A percentile compares a stretch with the other conserved stretches of the same genome.
Evolutionary conservation across 1,284 basidiomycete species (phyloP).

Genomic region (Rhodotorula sp.): DNA sequence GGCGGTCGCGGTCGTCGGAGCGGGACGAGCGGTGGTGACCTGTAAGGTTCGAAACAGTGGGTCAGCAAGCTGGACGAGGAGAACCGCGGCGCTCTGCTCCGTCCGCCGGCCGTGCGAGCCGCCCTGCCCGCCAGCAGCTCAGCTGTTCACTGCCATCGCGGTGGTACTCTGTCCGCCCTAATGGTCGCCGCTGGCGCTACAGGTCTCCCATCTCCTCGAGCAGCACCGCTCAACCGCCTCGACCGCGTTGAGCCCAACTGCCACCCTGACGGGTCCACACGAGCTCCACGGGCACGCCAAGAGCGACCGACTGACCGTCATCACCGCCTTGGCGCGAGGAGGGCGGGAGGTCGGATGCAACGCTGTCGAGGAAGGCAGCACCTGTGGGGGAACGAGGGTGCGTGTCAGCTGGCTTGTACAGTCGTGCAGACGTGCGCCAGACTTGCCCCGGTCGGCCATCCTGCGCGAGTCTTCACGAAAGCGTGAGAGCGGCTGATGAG

Average conservation of each 20-base stretch:
- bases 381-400: neutral
- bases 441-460: neutral
- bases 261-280: too few relatives aligned
- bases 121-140: too few relatives aligned
- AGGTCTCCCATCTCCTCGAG: neutral
- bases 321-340: neutral
- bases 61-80: too few relatives aligned
- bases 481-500: neutral
- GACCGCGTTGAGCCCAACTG: neutral
- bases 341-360: slow-evolving; percentile 2
- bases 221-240: neutral
- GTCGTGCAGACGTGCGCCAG: neutral
- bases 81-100: too few relatives aligned
- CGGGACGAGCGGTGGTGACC: neutral
- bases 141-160: too few relatives aligned
- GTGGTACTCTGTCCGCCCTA: too few relatives aligned
- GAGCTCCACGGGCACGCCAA: neutral
- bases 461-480: neutral
- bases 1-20: slow-evolving; percentile 1
- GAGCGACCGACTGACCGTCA: neutral
- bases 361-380: slow-evolving; percentile 10
- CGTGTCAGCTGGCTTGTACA: too few relatives aligned
- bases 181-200: too few relatives aligned
- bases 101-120: too few relatives aligned
- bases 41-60: neutral